Evolutionary conservation across 2,329 filamentous ascomycete species (phyloP).

Genomic region (Calonectria honghensis): DNA sequence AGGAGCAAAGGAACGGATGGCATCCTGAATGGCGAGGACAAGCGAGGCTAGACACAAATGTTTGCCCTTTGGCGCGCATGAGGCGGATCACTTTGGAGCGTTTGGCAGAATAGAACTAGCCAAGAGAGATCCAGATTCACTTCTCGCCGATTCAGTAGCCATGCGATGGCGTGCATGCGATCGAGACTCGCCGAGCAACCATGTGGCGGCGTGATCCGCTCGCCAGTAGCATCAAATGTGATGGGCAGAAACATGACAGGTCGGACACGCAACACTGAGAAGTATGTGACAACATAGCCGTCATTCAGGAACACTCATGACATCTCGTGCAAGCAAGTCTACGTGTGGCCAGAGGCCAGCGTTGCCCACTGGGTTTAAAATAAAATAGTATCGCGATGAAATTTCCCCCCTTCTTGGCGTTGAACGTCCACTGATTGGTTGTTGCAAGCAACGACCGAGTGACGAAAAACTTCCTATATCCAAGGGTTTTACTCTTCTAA

Average conservation of each 20-base stretch:
- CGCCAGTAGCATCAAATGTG: background rate
- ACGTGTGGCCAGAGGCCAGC: background rate
- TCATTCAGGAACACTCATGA: background rate
- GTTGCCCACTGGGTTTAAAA: background rate
- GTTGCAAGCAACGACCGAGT: slow-evolving; percentile 60
- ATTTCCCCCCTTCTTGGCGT: slow-evolving; percentile 79
- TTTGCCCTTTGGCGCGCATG: background rate
- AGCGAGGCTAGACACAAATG: background rate
- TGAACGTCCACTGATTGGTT: slow-evolving; percentile 67
- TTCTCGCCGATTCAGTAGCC: background rate
- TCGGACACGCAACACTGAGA: no score
- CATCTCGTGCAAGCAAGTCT: background rate
- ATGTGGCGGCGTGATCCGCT: background rate
- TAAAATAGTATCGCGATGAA: slow-evolving; percentile 50
- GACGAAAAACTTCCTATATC: slow-evolving; percentile 78
- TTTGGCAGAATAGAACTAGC: slow-evolving; percentile 2
- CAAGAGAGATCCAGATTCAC: background rate
- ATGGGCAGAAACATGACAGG: background rate
- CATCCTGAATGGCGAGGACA: slow-evolving; percentile 45
- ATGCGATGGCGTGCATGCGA: background rate
- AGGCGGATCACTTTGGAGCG: background rate
- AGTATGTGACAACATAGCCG: background rate
- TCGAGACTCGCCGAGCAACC: background rate
- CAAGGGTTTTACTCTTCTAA: slow-evolving; percentile 77
- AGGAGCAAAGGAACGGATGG: slow-evolving; percentile 63